Evolutionary conservation across 139 green algal species (phyloP), one percentile per base, ranked within the genome.

Genomic region (Tetradesmus obliquus): DNA sequence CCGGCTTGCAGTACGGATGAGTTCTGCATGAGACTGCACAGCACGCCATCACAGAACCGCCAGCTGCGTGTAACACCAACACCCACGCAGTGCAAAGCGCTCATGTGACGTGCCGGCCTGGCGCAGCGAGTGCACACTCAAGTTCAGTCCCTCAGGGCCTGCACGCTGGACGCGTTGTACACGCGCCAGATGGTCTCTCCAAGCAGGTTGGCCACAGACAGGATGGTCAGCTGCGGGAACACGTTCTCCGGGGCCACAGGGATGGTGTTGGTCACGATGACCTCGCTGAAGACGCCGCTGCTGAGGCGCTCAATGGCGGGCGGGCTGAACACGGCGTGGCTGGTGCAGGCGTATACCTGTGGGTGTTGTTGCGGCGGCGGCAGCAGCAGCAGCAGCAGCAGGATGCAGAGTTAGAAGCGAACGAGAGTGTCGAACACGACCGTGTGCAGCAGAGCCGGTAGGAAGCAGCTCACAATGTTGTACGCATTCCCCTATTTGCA

Each of bases 261-360:
- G 91, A 99, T 99, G 85, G 98, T 99, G 96, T 99, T 99, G 72
- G 98, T 99, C 9, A 99, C 98, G 45, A 99, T 99, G 20, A 99
- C 98, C 95, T 99, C 97, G 66, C 96, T 94, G 92, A 99, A 99
- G 15, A 98, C 96, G 55, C 98, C 98, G 57, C 92, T 96, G 74
- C 92, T 97, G 3, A 99, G 95, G 4, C 98, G 96, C 94, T 99
- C 97, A 1, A 98, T 93, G 0, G 98, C 98, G 4, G 98, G 98
- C 3, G 98, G 98, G 60, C 94, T 98, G 92, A 99, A 98, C 5
- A 99, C 98, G 17, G 98, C 98, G 93, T 99, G 98, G 22, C 97
- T 99, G 81, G 97, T 96, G 96, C 98, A 99, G 0, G 97, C 98
- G 90, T 99, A 99, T 79, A 99, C 98, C 84, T 89, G 82, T 22